Evolutionary conservation across 352 stramenopile genomes (phyloP).

Genomic region (Globisporangium emineosum): DNA sequence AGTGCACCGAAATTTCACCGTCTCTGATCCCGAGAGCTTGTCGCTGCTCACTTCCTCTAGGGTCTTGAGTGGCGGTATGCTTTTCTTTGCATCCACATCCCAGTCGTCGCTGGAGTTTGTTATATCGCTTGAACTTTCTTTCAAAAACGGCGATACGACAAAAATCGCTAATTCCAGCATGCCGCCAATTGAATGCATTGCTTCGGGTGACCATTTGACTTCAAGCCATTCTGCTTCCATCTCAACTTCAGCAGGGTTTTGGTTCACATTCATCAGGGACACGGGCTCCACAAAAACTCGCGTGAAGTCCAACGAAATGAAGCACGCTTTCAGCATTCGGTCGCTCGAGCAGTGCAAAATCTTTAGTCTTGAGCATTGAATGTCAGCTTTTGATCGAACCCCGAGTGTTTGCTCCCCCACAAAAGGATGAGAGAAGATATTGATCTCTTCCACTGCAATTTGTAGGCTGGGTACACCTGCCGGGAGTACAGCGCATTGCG

Average conservation of each 20-base stretch:
- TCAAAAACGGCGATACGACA: slow-evolving; percentile 29
- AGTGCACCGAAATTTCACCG: slow-evolving; percentile 56
- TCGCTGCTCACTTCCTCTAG: slow-evolving; percentile 41
- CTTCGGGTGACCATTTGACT: slow-evolving; percentile 58
- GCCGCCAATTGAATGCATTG: slow-evolving; percentile 61
- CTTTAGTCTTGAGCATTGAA: slow-evolving; percentile 61
- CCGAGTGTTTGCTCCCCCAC: slow-evolving; percentile 42
- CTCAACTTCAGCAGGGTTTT: slow-evolving; percentile 48
- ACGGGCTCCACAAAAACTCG: slow-evolving; percentile 59
- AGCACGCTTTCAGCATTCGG: slow-evolving; percentile 26
- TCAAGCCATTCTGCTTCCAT: slow-evolving; percentile 80
- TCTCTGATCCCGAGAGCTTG: slow-evolving; percentile 30
- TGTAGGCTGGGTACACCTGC: slow-evolving; percentile 43
- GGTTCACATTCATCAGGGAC: slow-evolving; percentile 33
- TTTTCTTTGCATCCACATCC: slow-evolving; percentile 10
- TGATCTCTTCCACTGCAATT: slow-evolving; percentile 54
- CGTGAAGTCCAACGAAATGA: slow-evolving; percentile 64
- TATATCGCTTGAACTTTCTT: neutral
- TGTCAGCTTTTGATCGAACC: slow-evolving; percentile 58
- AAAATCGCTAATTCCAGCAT: slow-evolving; percentile 59
- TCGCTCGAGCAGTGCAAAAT: slow-evolving; percentile 30
- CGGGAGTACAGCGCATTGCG: slow-evolving; percentile 41
- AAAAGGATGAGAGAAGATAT: slow-evolving; percentile 53
- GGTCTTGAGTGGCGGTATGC: slow-evolving; percentile 35
- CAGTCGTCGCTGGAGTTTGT: neutral